Evolutionary conservation across 2,329 filamentous ascomycete species (phyloP).

Genomic region (Sporothrix sp.): DNA sequence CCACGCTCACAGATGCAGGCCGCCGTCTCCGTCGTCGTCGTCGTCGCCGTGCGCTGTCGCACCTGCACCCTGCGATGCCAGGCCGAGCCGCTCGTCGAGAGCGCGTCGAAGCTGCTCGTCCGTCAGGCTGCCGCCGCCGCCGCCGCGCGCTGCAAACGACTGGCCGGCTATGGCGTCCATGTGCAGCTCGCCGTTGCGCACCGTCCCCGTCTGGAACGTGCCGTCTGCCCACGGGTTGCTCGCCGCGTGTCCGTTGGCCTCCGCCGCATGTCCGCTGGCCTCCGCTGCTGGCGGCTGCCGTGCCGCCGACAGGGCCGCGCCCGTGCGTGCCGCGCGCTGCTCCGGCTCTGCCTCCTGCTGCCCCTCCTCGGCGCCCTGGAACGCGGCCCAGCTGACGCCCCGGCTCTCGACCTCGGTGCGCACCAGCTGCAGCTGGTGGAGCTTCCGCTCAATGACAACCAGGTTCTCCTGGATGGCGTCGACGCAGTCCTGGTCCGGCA

Average conservation of each 20-base stretch:
- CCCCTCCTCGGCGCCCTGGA: constrained; percentile 37
- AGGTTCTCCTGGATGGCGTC: constrained; percentile 68
- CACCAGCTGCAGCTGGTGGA: constrained; percentile 53
- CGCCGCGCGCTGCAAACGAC: constrained; percentile 2
- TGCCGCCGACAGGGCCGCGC: constrained; percentile 1
- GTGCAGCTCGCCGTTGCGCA: constrained; percentile 41
- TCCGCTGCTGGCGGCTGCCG: not conserved
- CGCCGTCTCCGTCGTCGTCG: constrained; percentile 46
- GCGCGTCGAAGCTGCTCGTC: constrained; percentile 50
- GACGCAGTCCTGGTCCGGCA: constrained; percentile 59
- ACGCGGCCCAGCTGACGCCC: constrained; percentile 48
- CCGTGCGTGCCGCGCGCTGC: constrained; percentile 6
- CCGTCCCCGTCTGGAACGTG: constrained; percentile 51
- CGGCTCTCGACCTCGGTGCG: constrained; percentile 53
- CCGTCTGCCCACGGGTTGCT: constrained; percentile 49
- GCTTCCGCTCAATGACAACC: constrained; percentile 57
- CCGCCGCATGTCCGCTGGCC: not conserved
- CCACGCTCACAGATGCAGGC: constrained; percentile 48
- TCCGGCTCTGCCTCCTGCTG: constrained; percentile 11
- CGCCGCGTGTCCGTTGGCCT: not conserved
- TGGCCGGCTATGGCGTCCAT: constrained; percentile 28
- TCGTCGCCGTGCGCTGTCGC: constrained; percentile 20
- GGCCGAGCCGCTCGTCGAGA: constrained; percentile 45
- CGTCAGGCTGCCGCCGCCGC: constrained; percentile 37
- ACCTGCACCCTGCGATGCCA: constrained; percentile 8